These are phyloP conservation scores for Starmerella etchellsii DNA, from an alignment of 805 yeast species.

Conservation along the genomic window DNA sequence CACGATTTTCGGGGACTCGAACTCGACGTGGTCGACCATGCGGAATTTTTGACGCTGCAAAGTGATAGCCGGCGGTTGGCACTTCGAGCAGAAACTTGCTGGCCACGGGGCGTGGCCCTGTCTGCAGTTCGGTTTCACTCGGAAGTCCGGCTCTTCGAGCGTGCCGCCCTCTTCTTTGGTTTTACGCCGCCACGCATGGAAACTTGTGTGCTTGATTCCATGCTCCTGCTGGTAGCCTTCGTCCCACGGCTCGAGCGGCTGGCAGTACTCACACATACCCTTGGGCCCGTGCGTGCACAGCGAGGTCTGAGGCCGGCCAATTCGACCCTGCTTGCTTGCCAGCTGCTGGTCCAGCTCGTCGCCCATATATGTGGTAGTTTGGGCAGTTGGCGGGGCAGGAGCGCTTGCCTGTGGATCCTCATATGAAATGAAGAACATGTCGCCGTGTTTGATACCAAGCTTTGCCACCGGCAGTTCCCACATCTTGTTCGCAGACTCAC, in stretches of 20 bases:
- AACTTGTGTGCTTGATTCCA: slow-evolving; percentile 76
- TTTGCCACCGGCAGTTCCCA: slow-evolving; percentile 29
- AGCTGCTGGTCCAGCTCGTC: slow-evolving; percentile 40
- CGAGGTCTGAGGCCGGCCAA: slow-evolving; percentile 44
- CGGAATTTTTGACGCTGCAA: slow-evolving; percentile 79
- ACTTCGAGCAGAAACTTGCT: slow-evolving; percentile 82
- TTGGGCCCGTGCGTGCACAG: slow-evolving; percentile 79
- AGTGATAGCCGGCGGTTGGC: slow-evolving; percentile 93
- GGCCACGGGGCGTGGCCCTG: slow-evolving; percentile 93
- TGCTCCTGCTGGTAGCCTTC: slow-evolving; percentile 57
- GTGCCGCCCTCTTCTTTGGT: slow-evolving; percentile 53
- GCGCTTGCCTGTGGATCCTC: background rate
- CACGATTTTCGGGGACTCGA: slow-evolving; percentile 57
- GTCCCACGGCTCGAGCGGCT: slow-evolving; percentile 95
- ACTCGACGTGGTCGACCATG: slow-evolving; percentile 96
- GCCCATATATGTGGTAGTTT: background rate
- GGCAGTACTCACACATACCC: slow-evolving; percentile 97
- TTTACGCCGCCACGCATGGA: slow-evolving; percentile 68
- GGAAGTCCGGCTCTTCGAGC: slow-evolving; percentile 49
- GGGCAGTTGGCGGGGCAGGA: background rate
- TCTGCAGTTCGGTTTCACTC: slow-evolving; percentile 47
- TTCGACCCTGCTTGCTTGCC: slow-evolving; percentile 58
- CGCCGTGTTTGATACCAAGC: slow-evolving; percentile 41
- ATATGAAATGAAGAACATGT: slow-evolving; percentile 38
- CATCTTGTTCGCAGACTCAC: slow-evolving; percentile 27